These are phyloP conservation scores for Verticillium albo-atrum DNA, from an alignment of 2,329 filamentous ascomycete species.

Conservation along the genomic window DNA sequence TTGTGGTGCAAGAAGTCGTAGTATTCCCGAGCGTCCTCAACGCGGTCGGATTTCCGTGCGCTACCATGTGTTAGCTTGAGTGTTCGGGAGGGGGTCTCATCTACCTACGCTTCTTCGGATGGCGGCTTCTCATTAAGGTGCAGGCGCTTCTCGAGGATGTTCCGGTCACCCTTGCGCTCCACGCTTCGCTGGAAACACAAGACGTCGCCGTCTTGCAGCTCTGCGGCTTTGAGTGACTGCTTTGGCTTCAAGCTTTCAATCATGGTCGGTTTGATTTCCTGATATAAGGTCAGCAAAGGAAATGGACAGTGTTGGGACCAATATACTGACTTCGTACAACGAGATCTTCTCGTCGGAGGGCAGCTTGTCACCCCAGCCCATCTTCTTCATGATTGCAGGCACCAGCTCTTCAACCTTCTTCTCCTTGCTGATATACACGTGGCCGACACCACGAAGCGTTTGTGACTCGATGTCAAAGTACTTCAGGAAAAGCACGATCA, in stretches of 20 bases:
- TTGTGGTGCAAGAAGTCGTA: constrained; percentile 92
- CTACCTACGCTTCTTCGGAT: constrained; percentile 27
- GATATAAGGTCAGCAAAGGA: constrained; percentile 11
- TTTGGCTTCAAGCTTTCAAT: constrained; percentile 93
- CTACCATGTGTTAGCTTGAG: constrained; percentile 4
- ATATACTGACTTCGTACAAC: constrained; percentile 67
- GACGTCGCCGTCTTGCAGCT: constrained; percentile 96
- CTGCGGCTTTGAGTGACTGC: constrained; percentile 81
- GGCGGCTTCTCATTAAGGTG: constrained; percentile 31
- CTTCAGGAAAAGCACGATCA: constrained; percentile 85
- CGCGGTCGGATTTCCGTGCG: constrained; percentile 42
- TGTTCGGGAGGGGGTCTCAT: neutral
- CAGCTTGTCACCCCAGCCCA: constrained; percentile 80
- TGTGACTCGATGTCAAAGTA: constrained; percentile 80
- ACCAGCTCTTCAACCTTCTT: constrained; percentile 85
- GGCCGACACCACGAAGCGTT: constrained; percentile 68
- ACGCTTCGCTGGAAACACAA: constrained; percentile 79
- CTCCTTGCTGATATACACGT: constrained; percentile 82
- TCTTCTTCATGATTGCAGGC: constrained; percentile 70
- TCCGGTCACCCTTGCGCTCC: constrained; percentile 39
- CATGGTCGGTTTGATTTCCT: constrained; percentile 97
- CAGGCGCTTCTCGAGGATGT: constrained; percentile 32
- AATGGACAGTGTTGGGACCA: neutral
- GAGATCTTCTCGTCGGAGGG: constrained; percentile 55
- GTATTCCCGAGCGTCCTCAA: constrained; percentile 74